These are phyloP conservation scores for Begonia loranthoides DNA, from an alignment of 306 rosid species.

Conservation along the genomic window DNA sequence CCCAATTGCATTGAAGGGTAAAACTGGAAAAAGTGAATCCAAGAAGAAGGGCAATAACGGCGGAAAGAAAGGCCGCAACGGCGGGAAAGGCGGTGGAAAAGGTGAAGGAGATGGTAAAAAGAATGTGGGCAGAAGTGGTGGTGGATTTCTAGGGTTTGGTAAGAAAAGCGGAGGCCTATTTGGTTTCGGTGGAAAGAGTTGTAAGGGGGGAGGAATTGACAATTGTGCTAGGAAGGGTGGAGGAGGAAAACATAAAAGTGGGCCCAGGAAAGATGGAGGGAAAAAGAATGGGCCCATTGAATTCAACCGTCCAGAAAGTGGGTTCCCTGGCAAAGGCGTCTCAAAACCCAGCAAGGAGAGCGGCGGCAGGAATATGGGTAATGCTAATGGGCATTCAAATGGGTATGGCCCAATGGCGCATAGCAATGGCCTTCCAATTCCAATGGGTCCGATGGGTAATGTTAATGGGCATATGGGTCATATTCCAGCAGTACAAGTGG, in stretches of 20 bases:
- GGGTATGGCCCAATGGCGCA: slow-evolving; percentile 5
- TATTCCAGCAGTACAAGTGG: slow-evolving; percentile 66
- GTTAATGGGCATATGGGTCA: slow-evolving; percentile 9
- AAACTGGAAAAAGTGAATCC: slow-evolving; percentile 30
- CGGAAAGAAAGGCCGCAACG: slow-evolving; percentile 23
- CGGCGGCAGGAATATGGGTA: not conserved
- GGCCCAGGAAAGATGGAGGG: slow-evolving; percentile 32
- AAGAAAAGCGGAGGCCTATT: slow-evolving; percentile 4
- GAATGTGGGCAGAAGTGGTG: slow-evolving; percentile 27
- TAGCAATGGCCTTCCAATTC: not conserved
- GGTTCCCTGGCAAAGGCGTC: slow-evolving; percentile 37
- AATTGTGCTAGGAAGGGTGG: slow-evolving; percentile 5
- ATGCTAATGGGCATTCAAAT: not conserved
- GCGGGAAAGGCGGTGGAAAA: slow-evolving; percentile 14
- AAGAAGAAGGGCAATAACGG: slow-evolving; percentile 37
- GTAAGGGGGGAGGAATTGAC: slow-evolving; percentile 28
- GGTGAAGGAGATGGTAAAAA: slow-evolving; percentile 22
- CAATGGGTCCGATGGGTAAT: slow-evolving; percentile 16
- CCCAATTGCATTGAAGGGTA: slow-evolving; percentile 33
- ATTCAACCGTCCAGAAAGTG: slow-evolving; percentile 25
- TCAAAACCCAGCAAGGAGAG: slow-evolving; percentile 29
- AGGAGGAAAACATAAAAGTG: slow-evolving; percentile 27
- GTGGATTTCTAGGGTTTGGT: slow-evolving; percentile 14
- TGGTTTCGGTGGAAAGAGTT: slow-evolving; percentile 15
- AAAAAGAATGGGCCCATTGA: slow-evolving; percentile 15